Conservation (phyloP, 495 filamentous ascomycete species). For the Xanthoparmelia taractica region DNA sequence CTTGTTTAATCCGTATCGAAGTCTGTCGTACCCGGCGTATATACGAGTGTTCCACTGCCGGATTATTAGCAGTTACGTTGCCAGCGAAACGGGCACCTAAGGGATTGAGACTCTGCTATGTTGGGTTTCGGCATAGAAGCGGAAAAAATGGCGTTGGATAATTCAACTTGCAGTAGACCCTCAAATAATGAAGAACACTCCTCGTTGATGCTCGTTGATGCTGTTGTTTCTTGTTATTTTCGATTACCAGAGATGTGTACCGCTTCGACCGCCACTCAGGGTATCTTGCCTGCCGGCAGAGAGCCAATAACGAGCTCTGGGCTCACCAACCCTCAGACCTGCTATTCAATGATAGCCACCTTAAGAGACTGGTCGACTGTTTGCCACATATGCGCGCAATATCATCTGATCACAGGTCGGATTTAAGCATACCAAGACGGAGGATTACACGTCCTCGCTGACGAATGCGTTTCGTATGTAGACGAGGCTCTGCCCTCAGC, state of each 20-base stretch:
- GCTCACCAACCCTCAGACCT: neutral
- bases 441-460: conserved; percentile 12
- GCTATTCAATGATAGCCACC: neutral
- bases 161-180: neutral
- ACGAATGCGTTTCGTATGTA: conserved; percentile 7
- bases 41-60: neutral
- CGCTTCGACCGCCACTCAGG: neutral
- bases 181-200: neutral
- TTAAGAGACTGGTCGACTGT: neutral
- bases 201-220: neutral
- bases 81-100: neutral
- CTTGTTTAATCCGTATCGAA: neutral
- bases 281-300: neutral
- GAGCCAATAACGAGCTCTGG: neutral
- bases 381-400: neutral
- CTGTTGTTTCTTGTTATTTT: too few species aligned
- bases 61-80: neutral
- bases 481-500: conserved; percentile 10
- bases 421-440: too few species aligned
- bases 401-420: neutral
- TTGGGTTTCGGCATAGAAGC: neutral
- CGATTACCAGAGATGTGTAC: too few species aligned
- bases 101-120: neutral
- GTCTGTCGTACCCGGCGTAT: neutral
- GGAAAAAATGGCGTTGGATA: neutral